These are phyloP conservation scores for Boletales sp. DNA, from an alignment of 768 basidiomycete species.

Conservation along the genomic window DNA sequence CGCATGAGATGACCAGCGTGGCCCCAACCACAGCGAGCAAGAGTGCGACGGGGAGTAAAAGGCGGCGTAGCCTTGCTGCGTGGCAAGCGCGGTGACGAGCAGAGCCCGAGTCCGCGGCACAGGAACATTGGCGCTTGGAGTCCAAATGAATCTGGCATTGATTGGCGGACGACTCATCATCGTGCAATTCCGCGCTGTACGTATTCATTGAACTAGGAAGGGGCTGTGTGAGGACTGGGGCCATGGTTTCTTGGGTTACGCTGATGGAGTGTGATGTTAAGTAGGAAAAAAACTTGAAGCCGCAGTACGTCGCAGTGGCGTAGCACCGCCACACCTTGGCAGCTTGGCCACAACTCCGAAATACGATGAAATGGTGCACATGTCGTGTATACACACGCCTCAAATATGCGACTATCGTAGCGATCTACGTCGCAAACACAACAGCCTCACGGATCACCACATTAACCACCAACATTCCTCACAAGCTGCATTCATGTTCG, in stretches of 20 bases:
- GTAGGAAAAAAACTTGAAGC: neutral
- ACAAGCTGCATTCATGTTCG: too few relatives aligned
- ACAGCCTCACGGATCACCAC: too few relatives aligned
- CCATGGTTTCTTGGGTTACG: slow-evolving; percentile 21
- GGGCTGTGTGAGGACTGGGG: slow-evolving; percentile 28
- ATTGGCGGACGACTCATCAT: slow-evolving; percentile 15
- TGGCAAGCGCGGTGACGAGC: slow-evolving; percentile 32
- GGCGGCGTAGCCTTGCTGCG: slow-evolving; percentile 25
- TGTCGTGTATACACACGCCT: too few relatives aligned
- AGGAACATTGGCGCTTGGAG: slow-evolving; percentile 18
- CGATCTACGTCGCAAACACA: too few relatives aligned
- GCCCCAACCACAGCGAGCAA: slow-evolving; percentile 30
- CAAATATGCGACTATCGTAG: too few relatives aligned
- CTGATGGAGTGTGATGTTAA: neutral
- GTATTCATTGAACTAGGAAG: slow-evolving; percentile 21
- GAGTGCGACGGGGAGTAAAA: slow-evolving; percentile 36
- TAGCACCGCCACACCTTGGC: neutral
- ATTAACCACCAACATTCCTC: too few relatives aligned
- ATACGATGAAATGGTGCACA: too few relatives aligned
- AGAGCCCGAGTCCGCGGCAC: slow-evolving; percentile 15
- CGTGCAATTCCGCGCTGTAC: slow-evolving; percentile 3
- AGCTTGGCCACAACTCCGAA: neutral
- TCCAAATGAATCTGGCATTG: slow-evolving; percentile 24
- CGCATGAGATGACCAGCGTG: slow-evolving; percentile 31
- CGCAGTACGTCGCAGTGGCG: slow-evolving; percentile 8